These are phyloP conservation scores for Grifola frondosa DNA, from an alignment of 1,284 basidiomycete genomes.

Conservation along the genomic window DNA sequence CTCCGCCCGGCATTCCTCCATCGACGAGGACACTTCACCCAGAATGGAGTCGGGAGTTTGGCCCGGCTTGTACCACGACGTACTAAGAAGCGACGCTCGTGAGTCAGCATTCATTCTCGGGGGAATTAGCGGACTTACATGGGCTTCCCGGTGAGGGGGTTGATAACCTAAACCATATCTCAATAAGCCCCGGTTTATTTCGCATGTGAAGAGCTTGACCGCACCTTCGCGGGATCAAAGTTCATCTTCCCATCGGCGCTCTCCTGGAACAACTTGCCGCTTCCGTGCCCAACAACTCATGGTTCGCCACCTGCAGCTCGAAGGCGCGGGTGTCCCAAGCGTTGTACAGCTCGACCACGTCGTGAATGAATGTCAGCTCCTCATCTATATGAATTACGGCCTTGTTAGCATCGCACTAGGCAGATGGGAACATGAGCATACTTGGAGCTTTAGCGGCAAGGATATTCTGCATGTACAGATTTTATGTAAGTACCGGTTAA, in stretches of 20 bases:
- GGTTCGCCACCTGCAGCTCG: constrained; percentile 84
- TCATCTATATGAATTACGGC: constrained; percentile 61
- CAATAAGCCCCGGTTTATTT: too few species aligned
- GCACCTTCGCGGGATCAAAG: constrained; percentile 69
- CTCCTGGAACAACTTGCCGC: constrained; percentile 80
- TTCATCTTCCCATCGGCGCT: constrained; percentile 72
- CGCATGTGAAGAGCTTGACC: too few species aligned
- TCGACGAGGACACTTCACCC: constrained; percentile 81
- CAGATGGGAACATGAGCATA: constrained; percentile 32
- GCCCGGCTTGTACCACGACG: constrained; percentile 82
- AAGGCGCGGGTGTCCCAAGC: constrained; percentile 76
- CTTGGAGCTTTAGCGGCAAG: constrained; percentile 82
- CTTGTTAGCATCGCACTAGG: background rate
- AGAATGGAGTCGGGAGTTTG: constrained; percentile 78
- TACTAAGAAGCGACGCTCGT: constrained; percentile 35
- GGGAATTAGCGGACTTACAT: constrained; percentile 49
- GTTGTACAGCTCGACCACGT: constrained; percentile 68
- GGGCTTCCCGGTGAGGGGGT: constrained; percentile 80
- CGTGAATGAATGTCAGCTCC: constrained; percentile 77
- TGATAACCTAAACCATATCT: constrained; percentile 78
- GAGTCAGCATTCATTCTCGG: too few species aligned
- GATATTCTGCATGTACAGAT: constrained; percentile 55
- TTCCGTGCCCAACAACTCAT: constrained; percentile 78
- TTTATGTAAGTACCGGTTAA: too few species aligned
- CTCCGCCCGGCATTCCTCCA: constrained; percentile 88